Evolutionary conservation across 169 alveolate species (phyloP).

Genomic region (Cryptosporidium xiaoi): DNA sequence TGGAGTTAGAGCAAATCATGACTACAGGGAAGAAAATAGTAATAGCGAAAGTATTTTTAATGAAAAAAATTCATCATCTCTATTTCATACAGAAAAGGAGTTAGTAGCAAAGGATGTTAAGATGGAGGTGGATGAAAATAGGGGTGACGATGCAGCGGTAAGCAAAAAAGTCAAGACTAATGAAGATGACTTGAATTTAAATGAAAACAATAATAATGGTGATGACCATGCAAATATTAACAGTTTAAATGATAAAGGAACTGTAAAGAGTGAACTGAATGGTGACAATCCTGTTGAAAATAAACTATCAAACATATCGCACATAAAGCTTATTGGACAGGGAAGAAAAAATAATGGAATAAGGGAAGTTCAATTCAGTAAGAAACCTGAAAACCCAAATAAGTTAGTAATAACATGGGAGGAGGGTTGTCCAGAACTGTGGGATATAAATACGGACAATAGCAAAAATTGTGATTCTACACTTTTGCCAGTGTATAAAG

Average conservation of each 20-base stretch:
- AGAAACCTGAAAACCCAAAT: conserved; percentile 21
- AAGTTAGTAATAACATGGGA: conserved; percentile 70
- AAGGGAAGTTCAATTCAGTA: conserved; percentile 67
- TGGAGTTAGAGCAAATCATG: conserved; percentile 7
- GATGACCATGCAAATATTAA: background rate
- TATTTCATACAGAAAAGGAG: background rate
- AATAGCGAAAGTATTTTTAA: background rate
- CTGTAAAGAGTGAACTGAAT: background rate
- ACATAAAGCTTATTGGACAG: conserved; percentile 27
- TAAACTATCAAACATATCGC: conserved; percentile 17
- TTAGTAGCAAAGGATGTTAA: conserved; percentile 12
- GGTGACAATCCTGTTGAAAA: background rate
- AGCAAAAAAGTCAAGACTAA: background rate
- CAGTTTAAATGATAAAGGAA: background rate
- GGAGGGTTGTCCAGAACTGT: conserved; percentile 68
- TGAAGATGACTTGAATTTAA: background rate
- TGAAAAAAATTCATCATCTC: no score
- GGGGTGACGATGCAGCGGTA: background rate
- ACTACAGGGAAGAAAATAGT: background rate
- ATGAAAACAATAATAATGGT: background rate
- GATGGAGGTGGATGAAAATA: background rate
- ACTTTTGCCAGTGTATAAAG: conserved; percentile 39
- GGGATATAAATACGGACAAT: conserved; percentile 47
- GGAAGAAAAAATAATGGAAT: conserved; percentile 15
- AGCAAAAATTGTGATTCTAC: conserved; percentile 5